These are phyloP conservation scores for Hygrocybe punicea DNA, from an alignment of 768 basidiomycete genomes.

Conservation along the genomic window DNA sequence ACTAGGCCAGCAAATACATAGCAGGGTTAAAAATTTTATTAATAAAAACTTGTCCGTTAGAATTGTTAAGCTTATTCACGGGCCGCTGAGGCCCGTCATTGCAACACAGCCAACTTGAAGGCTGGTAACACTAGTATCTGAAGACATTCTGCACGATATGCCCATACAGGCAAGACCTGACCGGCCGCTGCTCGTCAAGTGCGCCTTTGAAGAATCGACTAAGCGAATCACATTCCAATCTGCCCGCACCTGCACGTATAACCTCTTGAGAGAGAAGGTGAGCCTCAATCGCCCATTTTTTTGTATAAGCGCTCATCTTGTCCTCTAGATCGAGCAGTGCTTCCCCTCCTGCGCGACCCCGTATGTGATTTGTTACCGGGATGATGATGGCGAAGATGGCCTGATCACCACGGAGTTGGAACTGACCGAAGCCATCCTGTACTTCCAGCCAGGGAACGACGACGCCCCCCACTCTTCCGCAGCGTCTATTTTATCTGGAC, in stretches of 20 bases:
- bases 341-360: constrained; percentile 69
- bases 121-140: neutral
- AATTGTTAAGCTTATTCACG: no score
- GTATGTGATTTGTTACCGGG: constrained; percentile 78
- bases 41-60: no score
- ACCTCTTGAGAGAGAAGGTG: constrained; percentile 71
- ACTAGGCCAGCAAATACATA: no score
- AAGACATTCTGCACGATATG: neutral
- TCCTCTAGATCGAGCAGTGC: constrained; percentile 72
- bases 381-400: constrained; percentile 81
- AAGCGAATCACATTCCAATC: constrained; percentile 79
- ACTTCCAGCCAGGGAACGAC: constrained; percentile 74
- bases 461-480: constrained; percentile 69
- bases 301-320: neutral
- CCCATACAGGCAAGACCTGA: constrained; percentile 50
- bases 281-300: neutral
- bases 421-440: constrained; percentile 82
- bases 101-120: no score
- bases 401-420: constrained; percentile 68
- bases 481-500: constrained; percentile 69
- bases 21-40: no score
- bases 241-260: constrained; percentile 74
- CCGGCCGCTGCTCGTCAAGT: constrained; percentile 78
- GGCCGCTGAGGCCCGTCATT: no score
- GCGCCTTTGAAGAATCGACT: constrained; percentile 68